Percentiles rank a stretch among this genome's conserved stretches.
Evolutionary conservation across 2,329 filamentous ascomycete genomes (phyloP).

Genomic region (Xylaria sp.): DNA sequence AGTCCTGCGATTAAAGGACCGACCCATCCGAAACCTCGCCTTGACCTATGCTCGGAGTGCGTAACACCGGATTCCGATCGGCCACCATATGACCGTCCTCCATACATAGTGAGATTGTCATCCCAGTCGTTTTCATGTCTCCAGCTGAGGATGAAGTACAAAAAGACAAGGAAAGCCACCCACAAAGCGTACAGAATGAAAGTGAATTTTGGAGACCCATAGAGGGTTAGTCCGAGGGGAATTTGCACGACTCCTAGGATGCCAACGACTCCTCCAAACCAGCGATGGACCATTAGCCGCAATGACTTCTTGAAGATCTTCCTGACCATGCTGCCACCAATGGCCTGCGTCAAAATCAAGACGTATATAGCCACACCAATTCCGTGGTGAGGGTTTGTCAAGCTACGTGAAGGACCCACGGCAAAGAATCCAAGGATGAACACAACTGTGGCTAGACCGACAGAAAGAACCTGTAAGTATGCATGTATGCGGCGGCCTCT

Average conservation of each 20-base stretch:
- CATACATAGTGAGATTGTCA: conserved; percentile 54
- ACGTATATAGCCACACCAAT: conserved; percentile 84
- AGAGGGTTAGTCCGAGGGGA: conserved; percentile 87
- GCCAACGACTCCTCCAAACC: conserved; percentile 82
- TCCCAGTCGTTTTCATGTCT: conserved; percentile 65
- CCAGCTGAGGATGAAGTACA: conserved; percentile 85
- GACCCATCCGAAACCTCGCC: conserved; percentile 61
- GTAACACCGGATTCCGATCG: conserved; percentile 60
- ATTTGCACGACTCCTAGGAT: conserved; percentile 88
- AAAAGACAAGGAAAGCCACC: conserved; percentile 75
- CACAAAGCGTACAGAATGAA: conserved; percentile 90
- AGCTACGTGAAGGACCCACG: conserved; percentile 75
- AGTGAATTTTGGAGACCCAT: conserved; percentile 85
- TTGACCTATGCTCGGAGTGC: conserved; percentile 49
- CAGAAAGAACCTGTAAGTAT: conserved; percentile 76
- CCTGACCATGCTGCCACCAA: conserved; percentile 74
- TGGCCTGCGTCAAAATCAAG: conserved; percentile 75
- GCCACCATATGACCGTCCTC: conserved; percentile 56
- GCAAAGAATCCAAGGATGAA: conserved; percentile 83
- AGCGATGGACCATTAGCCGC: conserved; percentile 80
- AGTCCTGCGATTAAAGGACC: conserved; percentile 65
- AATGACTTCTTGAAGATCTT: conserved; percentile 62
- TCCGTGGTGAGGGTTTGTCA: conserved; percentile 86
- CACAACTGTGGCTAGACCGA: conserved; percentile 74
- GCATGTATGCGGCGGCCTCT: conserved; percentile 76